phyloP scores from a whole-genome alignment of 169 alveolate genomes.

The Cryptosporidium meleagridis region DNA sequence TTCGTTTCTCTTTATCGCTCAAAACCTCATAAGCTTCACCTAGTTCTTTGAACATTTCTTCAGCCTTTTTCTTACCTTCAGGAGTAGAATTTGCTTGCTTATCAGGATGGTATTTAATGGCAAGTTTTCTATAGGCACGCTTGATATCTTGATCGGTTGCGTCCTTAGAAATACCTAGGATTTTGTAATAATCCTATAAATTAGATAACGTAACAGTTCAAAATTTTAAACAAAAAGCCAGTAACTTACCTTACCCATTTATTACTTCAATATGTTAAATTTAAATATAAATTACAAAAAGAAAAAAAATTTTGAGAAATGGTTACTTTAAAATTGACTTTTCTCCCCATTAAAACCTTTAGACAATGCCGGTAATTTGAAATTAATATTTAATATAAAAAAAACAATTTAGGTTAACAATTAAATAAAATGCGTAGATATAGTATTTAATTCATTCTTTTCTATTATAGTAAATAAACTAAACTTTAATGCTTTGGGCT shows the following conservation, averaged over 20 bases:
- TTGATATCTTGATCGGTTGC: constrained; percentile 90
- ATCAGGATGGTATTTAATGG: constrained; percentile 89
- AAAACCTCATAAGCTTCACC: constrained; percentile 80
- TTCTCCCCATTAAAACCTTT: constrained; percentile 8
- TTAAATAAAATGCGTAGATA: background rate
- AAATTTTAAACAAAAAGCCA: background rate
- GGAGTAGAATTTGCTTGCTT: constrained; percentile 81
- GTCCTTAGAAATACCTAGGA: constrained; percentile 81
- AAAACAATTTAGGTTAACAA: constrained; percentile 65
- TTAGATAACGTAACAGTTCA: background rate
- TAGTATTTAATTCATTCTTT: background rate
- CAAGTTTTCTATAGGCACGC: constrained; percentile 90
- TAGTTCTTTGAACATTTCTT: constrained; percentile 72
- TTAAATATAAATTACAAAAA: background rate
- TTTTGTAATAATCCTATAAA: constrained; percentile 77
- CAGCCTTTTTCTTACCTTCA: constrained; percentile 74
- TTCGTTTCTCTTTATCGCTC: constrained; percentile 83
- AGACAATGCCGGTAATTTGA: constrained; percentile 67
- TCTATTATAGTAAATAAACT: background rate
- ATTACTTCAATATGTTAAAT: constrained; percentile 14
- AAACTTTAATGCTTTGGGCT: background rate
- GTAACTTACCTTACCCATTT: constrained; percentile 49
- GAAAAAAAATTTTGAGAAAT: background rate
- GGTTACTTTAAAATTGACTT: background rate
- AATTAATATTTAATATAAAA: background rate